phyloP scores from a whole-genome alignment of 768 basidiomycete species.

The Suillus paluster region DNA sequence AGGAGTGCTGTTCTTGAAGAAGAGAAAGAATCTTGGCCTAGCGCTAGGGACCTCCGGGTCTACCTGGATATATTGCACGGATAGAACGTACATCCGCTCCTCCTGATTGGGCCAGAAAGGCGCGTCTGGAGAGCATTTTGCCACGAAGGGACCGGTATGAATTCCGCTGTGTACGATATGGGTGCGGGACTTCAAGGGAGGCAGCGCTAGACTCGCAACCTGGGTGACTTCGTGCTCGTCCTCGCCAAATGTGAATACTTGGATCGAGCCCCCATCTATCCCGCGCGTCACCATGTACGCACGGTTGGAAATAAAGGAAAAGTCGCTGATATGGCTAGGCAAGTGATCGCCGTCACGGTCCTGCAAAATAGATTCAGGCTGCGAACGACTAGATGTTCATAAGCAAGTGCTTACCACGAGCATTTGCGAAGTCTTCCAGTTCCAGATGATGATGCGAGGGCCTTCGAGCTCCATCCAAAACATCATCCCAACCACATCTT shows the following conservation, averaged over 20 bases:
- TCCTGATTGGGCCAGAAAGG: conserved; percentile 32
- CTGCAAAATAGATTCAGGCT: conserved; percentile 28
- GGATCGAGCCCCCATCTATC: conserved; percentile 40
- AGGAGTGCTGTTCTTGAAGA: conserved; percentile 39
- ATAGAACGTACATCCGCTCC: conserved; percentile 25
- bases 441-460: conserved; percentile 45
- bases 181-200: conserved; percentile 13
- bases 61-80: conserved; percentile 26
- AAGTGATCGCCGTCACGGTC: conserved; percentile 27
- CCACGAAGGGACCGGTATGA: conserved; percentile 41
- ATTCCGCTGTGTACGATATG: conserved; percentile 25
- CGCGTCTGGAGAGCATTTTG: conserved; percentile 22
- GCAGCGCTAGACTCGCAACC: conserved; percentile 20
- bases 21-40: conserved; percentile 26
- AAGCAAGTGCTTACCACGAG: conserved; percentile 45
- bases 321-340: conserved; percentile 41
- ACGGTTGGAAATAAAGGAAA: conserved; percentile 50
- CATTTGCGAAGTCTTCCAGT: conserved; percentile 50
- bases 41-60: conserved; percentile 9
- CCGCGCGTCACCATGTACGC: conserved; percentile 47
- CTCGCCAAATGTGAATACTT: conserved; percentile 45
- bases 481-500: conserved; percentile 57
- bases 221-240: conserved; percentile 20
- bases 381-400: background rate
- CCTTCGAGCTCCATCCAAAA: conserved; percentile 32